phyloP scores from a whole-genome alignment of 805 yeast genomes.

The Myxozyma kluyveri region DNA sequence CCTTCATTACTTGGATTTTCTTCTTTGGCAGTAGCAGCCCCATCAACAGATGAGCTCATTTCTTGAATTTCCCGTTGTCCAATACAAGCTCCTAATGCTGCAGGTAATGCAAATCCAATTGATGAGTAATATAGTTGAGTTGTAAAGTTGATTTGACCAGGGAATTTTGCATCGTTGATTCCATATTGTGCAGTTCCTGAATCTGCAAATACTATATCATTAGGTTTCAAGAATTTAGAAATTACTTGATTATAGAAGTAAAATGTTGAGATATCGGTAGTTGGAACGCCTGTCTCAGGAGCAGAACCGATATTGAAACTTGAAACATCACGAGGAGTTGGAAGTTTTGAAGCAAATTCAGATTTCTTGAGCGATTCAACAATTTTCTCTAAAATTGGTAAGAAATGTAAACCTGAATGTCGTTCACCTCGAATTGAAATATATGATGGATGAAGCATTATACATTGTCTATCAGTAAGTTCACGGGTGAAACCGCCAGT shows the following conservation, averaged over 20 bases:
- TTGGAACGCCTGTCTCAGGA: conserved; percentile 17
- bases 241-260: conserved; percentile 42
- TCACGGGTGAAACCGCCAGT: conserved; percentile 61
- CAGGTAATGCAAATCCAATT: conserved; percentile 86
- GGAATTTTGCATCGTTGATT: conserved; percentile 63
- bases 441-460: conserved; percentile 55
- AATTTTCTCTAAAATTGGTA: conserved; percentile 50
- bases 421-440: conserved; percentile 47
- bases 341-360: conserved; percentile 23
- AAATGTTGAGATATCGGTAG: conserved; percentile 35
- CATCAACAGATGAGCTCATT: conserved; percentile 27
- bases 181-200: conserved; percentile 84
- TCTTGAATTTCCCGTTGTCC: conserved; percentile 59
- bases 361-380: conserved; percentile 40
- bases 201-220: conserved; percentile 74
- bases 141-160: conserved; percentile 44
- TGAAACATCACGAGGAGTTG: conserved; percentile 30
- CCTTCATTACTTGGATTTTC: conserved; percentile 9
- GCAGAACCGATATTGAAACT: conserved; percentile 33
- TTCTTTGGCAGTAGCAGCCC: neutral
- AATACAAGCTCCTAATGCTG: conserved; percentile 75
- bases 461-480: conserved; percentile 44
- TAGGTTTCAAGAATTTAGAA: conserved; percentile 49
- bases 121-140: conserved; percentile 79
- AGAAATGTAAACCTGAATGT: conserved; percentile 48